phyloP scores from a whole-genome alignment of 495 filamentous ascomycete species.

The Penicillium lagena region DNA sequence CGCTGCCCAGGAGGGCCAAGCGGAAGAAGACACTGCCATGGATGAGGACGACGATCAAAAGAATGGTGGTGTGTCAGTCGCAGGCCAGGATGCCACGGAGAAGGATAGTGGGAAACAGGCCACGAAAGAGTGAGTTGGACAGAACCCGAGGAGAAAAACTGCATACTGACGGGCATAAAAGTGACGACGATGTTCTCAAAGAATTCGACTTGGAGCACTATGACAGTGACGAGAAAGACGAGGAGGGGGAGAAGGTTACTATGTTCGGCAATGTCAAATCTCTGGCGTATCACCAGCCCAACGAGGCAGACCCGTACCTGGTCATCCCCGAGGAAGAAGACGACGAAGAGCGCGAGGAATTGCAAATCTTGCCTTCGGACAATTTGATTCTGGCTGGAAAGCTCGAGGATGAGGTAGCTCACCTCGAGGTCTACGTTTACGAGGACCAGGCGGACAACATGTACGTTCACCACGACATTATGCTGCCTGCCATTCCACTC shows the following conservation, averaged over 20 bases:
- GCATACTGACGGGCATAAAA: conserved; percentile 16
- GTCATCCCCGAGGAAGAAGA: conserved; percentile 70
- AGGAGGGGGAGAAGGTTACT: conserved; percentile 63
- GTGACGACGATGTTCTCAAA: conserved; percentile 80
- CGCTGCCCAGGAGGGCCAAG: conserved; percentile 46
- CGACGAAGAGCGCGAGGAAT: conserved; percentile 85
- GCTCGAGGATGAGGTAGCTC: conserved; percentile 93
- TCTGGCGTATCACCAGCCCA: conserved; percentile 85
- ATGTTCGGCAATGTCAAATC: conserved; percentile 96
- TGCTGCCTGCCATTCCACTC: conserved; percentile 94
- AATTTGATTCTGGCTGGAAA: conserved; percentile 88
- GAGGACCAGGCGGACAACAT: conserved; percentile 91
- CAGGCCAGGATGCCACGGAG: conserved; percentile 9
- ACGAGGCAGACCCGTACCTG: conserved; percentile 94
- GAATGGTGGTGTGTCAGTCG: not conserved
- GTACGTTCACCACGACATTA: conserved; percentile 98
- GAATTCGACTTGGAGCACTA: conserved; percentile 96
- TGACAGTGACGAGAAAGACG: conserved; percentile 69
- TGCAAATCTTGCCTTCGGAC: conserved; percentile 87
- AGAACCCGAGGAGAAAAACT: conserved; percentile 5
- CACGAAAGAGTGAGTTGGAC: conserved; percentile 8
- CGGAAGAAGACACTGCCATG: conserved; percentile 18
- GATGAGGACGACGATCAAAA: conserved; percentile 25
- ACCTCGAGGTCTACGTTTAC: conserved; percentile 96
- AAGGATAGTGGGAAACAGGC: conserved; percentile 19